These are phyloP conservation scores for Trichosporon asahii DNA, from an alignment of 1,284 basidiomycete genomes.

Conservation along the genomic window DNA sequence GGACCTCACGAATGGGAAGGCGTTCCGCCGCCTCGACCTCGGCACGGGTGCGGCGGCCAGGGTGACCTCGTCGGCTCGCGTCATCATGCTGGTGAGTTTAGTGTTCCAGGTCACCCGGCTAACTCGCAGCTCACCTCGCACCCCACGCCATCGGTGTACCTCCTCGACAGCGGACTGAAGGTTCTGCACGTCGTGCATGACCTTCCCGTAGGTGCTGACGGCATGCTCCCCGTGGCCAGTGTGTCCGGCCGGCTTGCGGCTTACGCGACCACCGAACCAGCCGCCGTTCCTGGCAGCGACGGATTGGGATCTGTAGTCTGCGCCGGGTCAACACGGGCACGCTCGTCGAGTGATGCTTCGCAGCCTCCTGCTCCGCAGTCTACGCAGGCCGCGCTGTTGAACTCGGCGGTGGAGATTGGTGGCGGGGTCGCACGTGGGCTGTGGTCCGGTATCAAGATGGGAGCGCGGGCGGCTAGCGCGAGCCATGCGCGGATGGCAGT, in stretches of 20 bases:
- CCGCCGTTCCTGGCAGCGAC: slow-evolving; percentile 30
- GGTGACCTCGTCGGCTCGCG: slow-evolving; percentile 24
- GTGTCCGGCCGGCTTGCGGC: slow-evolving; percentile 41
- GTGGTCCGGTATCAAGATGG: slow-evolving; percentile 48
- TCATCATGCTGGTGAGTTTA: slow-evolving; percentile 35
- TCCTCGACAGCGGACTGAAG: slow-evolving; percentile 24
- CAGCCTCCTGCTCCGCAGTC: slow-evolving; percentile 6
- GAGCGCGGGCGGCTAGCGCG: slow-evolving; percentile 37
- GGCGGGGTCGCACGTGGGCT: slow-evolving; percentile 46
- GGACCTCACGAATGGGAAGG: slow-evolving; percentile 29
- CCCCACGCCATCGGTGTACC: slow-evolving; percentile 33
- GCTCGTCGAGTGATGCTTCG: slow-evolving; percentile 6
- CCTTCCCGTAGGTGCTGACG: slow-evolving; percentile 23
- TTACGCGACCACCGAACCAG: slow-evolving; percentile 31
- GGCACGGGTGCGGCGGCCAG: slow-evolving; percentile 29
- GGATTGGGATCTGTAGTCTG: slow-evolving; percentile 41
- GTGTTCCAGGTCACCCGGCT: background rate
- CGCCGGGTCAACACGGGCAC: slow-evolving; percentile 11
- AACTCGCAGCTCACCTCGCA: slow-evolving; percentile 30
- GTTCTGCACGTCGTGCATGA: background rate
- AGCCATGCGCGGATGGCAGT: slow-evolving; percentile 33
- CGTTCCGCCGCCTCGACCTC: slow-evolving; percentile 33
- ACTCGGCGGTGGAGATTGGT: slow-evolving; percentile 44
- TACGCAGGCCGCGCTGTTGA: slow-evolving; percentile 32
- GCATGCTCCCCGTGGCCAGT: slow-evolving; percentile 30